Evolutionary conservation across 371 early-diverging fungal species (phyloP).

Genomic region (Syncephalis fuscata): DNA sequence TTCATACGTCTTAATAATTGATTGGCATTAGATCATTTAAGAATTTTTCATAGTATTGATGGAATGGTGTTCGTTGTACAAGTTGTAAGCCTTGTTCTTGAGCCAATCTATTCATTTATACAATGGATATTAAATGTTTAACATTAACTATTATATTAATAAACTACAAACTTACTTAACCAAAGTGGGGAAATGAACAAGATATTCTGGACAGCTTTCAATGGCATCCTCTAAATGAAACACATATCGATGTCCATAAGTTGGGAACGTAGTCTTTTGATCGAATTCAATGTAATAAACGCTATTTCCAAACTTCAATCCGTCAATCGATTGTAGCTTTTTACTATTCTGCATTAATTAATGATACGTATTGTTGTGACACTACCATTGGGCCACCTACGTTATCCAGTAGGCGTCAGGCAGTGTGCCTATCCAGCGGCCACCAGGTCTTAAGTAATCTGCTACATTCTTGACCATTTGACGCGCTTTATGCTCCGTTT

Average conservation of each 20-base stretch:
- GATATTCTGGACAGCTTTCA: constrained; percentile 93
- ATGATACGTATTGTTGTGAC: neutral
- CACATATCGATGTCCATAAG: constrained; percentile 78
- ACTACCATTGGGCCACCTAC: constrained; percentile 26
- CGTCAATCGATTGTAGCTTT: constrained; percentile 20
- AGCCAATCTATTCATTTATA: constrained; percentile 43
- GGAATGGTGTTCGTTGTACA: constrained; percentile 54
- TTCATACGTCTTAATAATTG: constrained; percentile 62
- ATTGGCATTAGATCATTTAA: constrained; percentile 25
- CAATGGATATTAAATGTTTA: too few relatives aligned
- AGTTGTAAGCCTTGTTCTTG: constrained; percentile 61
- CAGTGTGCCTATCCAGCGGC: constrained; percentile 86
- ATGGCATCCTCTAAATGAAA: constrained; percentile 96
- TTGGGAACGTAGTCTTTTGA: constrained; percentile 28
- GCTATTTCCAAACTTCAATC: constrained; percentile 60
- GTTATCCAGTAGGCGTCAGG: constrained; percentile 88
- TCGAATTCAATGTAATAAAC: constrained; percentile 76
- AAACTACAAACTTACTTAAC: constrained; percentile 26
- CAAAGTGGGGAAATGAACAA: constrained; percentile 75
- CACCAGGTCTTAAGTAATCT: constrained; percentile 57
- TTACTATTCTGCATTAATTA: constrained; percentile 14
- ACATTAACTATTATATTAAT: neutral
- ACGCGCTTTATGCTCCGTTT: constrained; percentile 60
- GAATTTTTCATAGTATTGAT: constrained; percentile 53
- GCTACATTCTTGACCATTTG: constrained; percentile 75